These are phyloP conservation scores for Akanthomyces muscarius DNA, from an alignment of 2,329 filamentous ascomycete species.

Conservation along the genomic window DNA sequence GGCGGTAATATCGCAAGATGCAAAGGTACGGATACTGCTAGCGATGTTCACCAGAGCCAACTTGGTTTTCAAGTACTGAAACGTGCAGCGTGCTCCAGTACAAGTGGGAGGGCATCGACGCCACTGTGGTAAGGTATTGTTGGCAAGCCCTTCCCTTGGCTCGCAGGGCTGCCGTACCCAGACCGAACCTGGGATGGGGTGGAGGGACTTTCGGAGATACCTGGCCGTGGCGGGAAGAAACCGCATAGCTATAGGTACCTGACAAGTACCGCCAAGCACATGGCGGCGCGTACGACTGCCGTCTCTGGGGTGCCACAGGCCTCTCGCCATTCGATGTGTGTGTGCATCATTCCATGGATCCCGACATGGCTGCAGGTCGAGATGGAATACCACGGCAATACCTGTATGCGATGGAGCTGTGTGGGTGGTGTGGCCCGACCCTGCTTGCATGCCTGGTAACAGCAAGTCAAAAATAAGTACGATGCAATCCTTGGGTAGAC, in stretches of 20 bases:
- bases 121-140: no score
- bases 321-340: constrained; percentile 8
- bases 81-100: no score
- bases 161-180: not conserved
- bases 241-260: not conserved
- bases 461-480: not conserved
- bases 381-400: constrained; percentile 13
- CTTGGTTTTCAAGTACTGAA: no score
- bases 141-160: not conserved
- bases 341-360: constrained; percentile 9
- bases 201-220: not conserved
- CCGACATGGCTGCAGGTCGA: constrained; percentile 6
- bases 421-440: not conserved
- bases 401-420: not conserved
- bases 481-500: not conserved
- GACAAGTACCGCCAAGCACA: not conserved
- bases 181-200: not conserved
- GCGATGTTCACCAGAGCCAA: no score
- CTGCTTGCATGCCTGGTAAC: not conserved
- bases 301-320: not conserved
- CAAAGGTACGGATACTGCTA: no score
- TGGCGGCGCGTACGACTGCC: not conserved
- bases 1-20: not conserved
- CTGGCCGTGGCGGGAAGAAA: not conserved
- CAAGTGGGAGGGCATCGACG: no score